These are phyloP conservation scores for Bacidia gigantensis DNA, from an alignment of 495 filamentous ascomycete species.

Conservation along the genomic window DNA sequence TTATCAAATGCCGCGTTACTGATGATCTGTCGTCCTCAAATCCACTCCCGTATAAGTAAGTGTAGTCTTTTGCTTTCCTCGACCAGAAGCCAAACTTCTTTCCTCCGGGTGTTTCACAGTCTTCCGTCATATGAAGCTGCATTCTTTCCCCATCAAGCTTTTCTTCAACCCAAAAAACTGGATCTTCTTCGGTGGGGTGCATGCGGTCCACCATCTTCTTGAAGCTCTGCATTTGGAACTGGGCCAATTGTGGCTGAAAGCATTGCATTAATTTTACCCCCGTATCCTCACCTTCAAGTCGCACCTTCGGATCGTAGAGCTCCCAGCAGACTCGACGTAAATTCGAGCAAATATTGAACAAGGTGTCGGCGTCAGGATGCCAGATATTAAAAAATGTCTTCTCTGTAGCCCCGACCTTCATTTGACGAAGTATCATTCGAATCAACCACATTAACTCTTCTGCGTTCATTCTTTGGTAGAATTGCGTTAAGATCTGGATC, in stretches of 20 bases:
- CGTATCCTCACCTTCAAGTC: conserved; percentile 60
- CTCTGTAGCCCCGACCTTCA: conserved; percentile 96
- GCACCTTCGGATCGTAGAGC: conserved; percentile 59
- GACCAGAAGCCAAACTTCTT: conserved; percentile 83
- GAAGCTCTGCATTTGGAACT: conserved; percentile 84
- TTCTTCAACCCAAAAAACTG: conserved; percentile 91
- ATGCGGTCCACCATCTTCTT: conserved; percentile 69
- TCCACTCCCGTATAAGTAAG: conserved; percentile 76
- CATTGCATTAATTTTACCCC: conserved; percentile 82
- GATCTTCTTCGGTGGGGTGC: conserved; percentile 51
- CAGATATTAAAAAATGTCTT: conserved; percentile 81
- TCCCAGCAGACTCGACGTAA: conserved; percentile 93
- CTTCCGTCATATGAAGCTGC: conserved; percentile 85
- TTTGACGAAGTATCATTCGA: conserved; percentile 85
- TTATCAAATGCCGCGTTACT: conserved; percentile 63
- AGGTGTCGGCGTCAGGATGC: conserved; percentile 82
- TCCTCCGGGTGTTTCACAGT: conserved; percentile 51
- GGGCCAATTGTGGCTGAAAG: conserved; percentile 91
- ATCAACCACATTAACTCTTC: conserved; percentile 91
- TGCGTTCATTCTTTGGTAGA: conserved; percentile 85
- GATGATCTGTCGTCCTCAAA: conserved; percentile 65
- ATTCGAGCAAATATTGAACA: conserved; percentile 86
- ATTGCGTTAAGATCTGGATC: conserved; percentile 59
- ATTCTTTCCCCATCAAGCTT: conserved; percentile 95
- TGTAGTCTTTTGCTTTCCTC: conserved; percentile 91